Conservation (phyloP, 1,139 yeast genomes). For the Hemisphaericaspora lyxosophila region DNA sequence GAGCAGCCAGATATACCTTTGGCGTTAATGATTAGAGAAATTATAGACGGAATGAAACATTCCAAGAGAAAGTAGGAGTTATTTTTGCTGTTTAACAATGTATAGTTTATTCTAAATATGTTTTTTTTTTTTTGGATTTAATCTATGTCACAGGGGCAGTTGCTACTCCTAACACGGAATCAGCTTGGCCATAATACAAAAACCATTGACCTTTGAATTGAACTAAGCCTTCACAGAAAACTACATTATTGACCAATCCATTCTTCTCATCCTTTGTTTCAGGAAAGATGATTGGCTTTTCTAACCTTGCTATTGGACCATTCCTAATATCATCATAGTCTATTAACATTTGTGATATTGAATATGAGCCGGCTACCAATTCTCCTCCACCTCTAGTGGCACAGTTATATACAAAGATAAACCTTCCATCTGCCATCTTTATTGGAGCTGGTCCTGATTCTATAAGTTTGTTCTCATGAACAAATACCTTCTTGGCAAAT, state of each 20-base stretch:
- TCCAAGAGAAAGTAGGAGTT: not conserved
- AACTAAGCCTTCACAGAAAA: constrained; percentile 46
- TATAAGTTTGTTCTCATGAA: constrained; percentile 39
- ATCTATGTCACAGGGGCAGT: constrained; percentile 22
- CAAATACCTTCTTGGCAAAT: constrained; percentile 32
- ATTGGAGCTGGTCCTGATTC: constrained; percentile 49
- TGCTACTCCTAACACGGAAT: constrained; percentile 46
- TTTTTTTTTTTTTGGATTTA: not conserved
- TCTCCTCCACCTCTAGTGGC: constrained; percentile 40
- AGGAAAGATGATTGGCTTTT: constrained; percentile 38
- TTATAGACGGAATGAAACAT: constrained; percentile 40
- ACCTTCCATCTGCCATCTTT: constrained; percentile 32
- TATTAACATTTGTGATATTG: constrained; percentile 43
- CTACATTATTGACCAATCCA: constrained; percentile 47
- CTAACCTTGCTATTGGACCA: constrained; percentile 43
- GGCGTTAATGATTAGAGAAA: constrained; percentile 58
- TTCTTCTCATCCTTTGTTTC: constrained; percentile 35
- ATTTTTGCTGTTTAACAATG: not conserved
- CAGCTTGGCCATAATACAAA: constrained; percentile 47
- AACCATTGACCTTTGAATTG: constrained; percentile 47
- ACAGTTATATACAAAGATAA: constrained; percentile 42
- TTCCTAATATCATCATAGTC: constrained; percentile 37
- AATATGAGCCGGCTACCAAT: constrained; percentile 32
- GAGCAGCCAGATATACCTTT: constrained; percentile 55
- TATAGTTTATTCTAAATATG: too few relatives aligned